These are phyloP conservation scores for Pisolithus microcarpus DNA, from an alignment of 768 basidiomycete species.

Conservation along the genomic window DNA sequence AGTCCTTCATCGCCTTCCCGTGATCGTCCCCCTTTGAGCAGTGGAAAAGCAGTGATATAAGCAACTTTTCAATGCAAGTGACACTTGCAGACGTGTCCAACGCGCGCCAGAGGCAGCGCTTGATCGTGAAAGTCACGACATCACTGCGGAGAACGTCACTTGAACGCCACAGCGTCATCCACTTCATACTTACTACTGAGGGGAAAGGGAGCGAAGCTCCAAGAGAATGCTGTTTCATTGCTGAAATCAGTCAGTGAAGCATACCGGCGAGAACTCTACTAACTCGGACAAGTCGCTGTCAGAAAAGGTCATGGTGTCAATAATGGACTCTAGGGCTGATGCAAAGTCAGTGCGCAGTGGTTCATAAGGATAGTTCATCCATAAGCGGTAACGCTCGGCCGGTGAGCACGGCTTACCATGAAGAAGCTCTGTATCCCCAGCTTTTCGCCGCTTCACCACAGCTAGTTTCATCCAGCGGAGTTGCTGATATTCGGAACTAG, in stretches of 20 bases:
- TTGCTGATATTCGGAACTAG: constrained; percentile 68
- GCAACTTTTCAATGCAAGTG: constrained; percentile 56
- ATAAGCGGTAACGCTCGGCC: constrained; percentile 15
- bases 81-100: constrained; percentile 37
- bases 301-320: constrained; percentile 68
- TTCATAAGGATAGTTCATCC: constrained; percentile 8
- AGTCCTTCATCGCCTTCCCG: constrained; percentile 49
- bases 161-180: constrained; percentile 11
- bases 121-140: constrained; percentile 61
- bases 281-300: constrained; percentile 74
- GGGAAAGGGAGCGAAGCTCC: constrained; percentile 62
- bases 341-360: constrained; percentile 14
- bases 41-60: constrained; percentile 72
- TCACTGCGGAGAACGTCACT: constrained; percentile 34
- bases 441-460: constrained; percentile 70
- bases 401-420: constrained; percentile 44
- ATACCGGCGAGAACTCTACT: constrained; percentile 17
- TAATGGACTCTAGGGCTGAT: constrained; percentile 69
- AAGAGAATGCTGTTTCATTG: constrained; percentile 54
- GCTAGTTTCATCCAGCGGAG: constrained; percentile 84
- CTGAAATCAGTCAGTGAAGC: constrained; percentile 19
- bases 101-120: constrained; percentile 51
- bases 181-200: constrained; percentile 51
- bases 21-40: constrained; percentile 72
- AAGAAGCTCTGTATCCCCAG: constrained; percentile 55